Evolutionary conservation across 2,329 filamentous ascomycete genomes (phyloP), one percentile per base, ranked within the genome.

Genomic region (Aspergillus ochraceus): DNA sequence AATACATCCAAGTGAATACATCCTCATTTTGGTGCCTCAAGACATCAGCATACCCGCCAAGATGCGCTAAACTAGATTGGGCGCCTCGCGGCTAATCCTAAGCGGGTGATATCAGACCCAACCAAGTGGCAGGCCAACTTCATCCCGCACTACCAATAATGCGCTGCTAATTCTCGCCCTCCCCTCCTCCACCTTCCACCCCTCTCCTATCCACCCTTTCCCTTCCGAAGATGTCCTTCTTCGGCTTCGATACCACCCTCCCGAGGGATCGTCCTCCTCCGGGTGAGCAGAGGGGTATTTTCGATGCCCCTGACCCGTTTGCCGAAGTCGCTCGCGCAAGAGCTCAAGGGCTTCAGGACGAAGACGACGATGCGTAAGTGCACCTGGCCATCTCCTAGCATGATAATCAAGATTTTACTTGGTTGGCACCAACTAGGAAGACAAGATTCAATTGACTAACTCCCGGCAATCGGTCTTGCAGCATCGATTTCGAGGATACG

Each of bases 401-500:
- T 36, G 20, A 22, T 5, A 11, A 51, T 52, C 32, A 20, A 53
- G 30, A 49, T 12, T 42, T 4, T 4, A 17, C 36, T 42, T 5
- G n/a, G 3, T 8, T 8, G 14, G 36, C 5, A 36, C 14, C 36
- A 9, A 42, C 36, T 14, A 14, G 36, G 36, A 22, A 45, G 4
- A 46, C 11, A n/a, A 20, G 14, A 32, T 30, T 20, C 19, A 42
- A 39, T 52, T 57, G 54, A 59, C 49, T 26, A 19, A 36, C 24
- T 26, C 12, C 11, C 45, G 36, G 19, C 10, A 19, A 30, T 57
- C 24, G 12, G 19, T 52, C 49, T 20, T 46, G 4, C 68, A 90
- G 87, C 57, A 85, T 90, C 70, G 90, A 98, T 70, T 99, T 98
- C 68, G 95, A 99, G 70, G 92, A 99, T 73, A 98, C 94, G 42